Evolutionary conservation across 768 basidiomycete genomes (phyloP).

Genomic region (Panaeolus cyanescens): DNA sequence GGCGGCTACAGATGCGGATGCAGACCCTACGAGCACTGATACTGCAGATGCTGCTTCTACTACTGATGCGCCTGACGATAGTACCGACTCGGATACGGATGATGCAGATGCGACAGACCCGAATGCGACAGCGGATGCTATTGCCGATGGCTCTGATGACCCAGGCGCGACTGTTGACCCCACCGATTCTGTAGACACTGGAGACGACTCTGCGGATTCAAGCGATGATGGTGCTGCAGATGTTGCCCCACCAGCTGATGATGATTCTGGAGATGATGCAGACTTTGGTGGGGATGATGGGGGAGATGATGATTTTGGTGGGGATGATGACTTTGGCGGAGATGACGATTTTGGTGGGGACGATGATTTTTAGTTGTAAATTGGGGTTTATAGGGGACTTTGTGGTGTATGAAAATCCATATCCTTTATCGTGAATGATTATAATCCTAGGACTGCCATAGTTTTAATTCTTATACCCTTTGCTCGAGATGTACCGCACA

Average conservation of each 20-base stretch:
- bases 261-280: slow-evolving; percentile 10
- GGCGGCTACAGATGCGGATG: slow-evolving; percentile 11
- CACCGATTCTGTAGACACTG: slow-evolving; percentile 2
- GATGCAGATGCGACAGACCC: slow-evolving; percentile 10
- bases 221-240: slow-evolving; percentile 7
- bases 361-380: not conserved
- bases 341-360: slow-evolving; percentile 6
- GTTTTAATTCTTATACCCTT: no score
- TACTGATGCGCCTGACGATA: slow-evolving; percentile 11
- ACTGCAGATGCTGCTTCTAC: slow-evolving; percentile 11
- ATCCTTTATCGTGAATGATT: no score
- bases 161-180: slow-evolving; percentile 3
- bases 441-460: no score
- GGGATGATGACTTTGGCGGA: slow-evolving; percentile 7
- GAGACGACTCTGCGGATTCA: not conserved
- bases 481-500: no score
- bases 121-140: slow-evolving; percentile 4
- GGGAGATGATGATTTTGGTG: slow-evolving; percentile 9
- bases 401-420: not conserved
- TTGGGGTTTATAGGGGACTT: not conserved
- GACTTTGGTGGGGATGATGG: slow-evolving; percentile 8
- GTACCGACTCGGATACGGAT: slow-evolving; percentile 9
- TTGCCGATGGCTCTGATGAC: slow-evolving; percentile 11
- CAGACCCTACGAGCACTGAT: slow-evolving; percentile 12
- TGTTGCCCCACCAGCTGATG: slow-evolving; percentile 6